phyloP scores from a whole-genome alignment of 345 rosid species.

The Camelina hispida region DNA sequence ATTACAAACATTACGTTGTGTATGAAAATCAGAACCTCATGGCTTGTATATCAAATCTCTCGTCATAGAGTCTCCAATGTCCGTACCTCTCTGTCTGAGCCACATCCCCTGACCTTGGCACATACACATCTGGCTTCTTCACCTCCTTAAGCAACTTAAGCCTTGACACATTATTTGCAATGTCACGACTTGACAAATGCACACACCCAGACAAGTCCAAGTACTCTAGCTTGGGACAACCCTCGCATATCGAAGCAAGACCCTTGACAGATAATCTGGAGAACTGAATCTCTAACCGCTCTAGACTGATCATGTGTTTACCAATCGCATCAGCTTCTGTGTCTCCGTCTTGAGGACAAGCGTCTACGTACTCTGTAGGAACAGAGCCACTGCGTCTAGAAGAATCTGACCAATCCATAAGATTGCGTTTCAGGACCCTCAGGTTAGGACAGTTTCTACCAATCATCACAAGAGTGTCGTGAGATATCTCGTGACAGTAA shows the following conservation, averaged over 20 bases:
- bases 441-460: conserved; percentile 80
- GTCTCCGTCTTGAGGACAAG: conserved; percentile 90
- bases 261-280: conserved; percentile 71
- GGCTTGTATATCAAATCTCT: conserved; percentile 76
- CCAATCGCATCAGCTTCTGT: conserved; percentile 75
- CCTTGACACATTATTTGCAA: conserved; percentile 48
- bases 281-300: conserved; percentile 71
- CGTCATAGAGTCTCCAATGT: conserved; percentile 85
- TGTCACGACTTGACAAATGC: conserved; percentile 72
- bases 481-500: conserved; percentile 80
- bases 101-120: conserved; percentile 60
- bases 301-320: conserved; percentile 60
- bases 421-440: conserved; percentile 62
- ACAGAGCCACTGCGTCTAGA: conserved; percentile 66
- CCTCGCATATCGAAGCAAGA: conserved; percentile 61
- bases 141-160: conserved; percentile 62
- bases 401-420: conserved; percentile 79
- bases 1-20: conserved; percentile 1
- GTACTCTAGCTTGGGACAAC: conserved; percentile 63
- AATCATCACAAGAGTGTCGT: conserved; percentile 58
- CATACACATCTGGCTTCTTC: conserved; percentile 67
- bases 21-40: conserved; percentile 57
- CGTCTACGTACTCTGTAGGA: conserved; percentile 65
- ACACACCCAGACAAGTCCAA: conserved; percentile 80
- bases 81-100: conserved; percentile 69